Evolutionary conservation across 2,329 filamentous ascomycete genomes (phyloP).

Genomic region (Microsporum audouinii): DNA sequence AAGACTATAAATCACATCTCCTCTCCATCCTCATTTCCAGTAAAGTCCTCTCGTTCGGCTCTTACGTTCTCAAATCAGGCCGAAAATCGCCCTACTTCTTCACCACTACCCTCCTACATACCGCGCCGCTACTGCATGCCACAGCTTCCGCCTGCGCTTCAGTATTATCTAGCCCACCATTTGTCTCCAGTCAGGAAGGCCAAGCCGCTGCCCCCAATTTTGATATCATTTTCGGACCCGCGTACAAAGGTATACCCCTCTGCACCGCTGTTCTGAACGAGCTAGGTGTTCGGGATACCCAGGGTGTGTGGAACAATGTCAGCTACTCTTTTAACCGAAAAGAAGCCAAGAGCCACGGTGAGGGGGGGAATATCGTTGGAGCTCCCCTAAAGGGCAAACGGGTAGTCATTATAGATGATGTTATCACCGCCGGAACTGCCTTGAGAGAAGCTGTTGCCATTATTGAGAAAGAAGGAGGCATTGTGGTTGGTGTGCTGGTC

Average conservation of each 20-base stretch:
- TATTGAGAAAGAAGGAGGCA: constrained; percentile 74
- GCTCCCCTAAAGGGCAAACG: constrained; percentile 72
- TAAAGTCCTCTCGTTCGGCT: constrained; percentile 34
- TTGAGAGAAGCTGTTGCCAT: constrained; percentile 86
- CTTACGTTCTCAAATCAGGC: constrained; percentile 73
- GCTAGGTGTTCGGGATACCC: constrained; percentile 55
- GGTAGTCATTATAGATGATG: constrained; percentile 87
- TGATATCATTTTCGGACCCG: constrained; percentile 84
- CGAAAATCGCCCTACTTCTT: constrained; percentile 92
- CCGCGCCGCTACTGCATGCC: constrained; percentile 61
- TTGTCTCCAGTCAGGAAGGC: constrained; percentile 25
- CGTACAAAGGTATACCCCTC: constrained; percentile 96
- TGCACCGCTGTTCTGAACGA: constrained; percentile 65
- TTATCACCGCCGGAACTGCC: constrained; percentile 89
- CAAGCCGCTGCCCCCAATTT: constrained; percentile 41
- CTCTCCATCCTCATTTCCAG: constrained; percentile 30
- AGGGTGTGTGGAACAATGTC: constrained; percentile 52
- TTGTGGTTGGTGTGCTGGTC: constrained; percentile 75
- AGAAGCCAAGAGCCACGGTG: constrained; percentile 90
- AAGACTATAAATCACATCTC: constrained; percentile 28
- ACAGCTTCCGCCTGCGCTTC: constrained; percentile 72
- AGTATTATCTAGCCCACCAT: constrained; percentile 19
- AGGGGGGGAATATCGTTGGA: constrained; percentile 87
- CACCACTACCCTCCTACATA: constrained; percentile 87
- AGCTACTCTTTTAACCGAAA: constrained; percentile 93